These are phyloP conservation scores for Helichrysum umbraculigerum DNA, from an alignment of 129 eudicot genomes.

Conservation along the genomic window DNA sequence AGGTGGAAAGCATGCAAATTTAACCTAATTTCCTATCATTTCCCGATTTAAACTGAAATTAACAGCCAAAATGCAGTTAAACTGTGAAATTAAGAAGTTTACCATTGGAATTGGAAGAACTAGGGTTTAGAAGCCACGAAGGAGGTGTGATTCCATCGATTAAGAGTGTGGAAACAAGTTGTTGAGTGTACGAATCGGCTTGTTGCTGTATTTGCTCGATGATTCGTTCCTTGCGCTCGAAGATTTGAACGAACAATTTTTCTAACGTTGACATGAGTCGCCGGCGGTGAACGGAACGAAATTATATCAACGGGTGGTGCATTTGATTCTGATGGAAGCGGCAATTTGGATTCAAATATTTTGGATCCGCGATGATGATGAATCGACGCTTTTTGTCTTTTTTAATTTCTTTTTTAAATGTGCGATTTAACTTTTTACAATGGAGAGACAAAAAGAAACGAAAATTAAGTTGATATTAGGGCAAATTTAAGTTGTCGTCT, in stretches of 20 bases:
- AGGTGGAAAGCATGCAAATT: background rate
- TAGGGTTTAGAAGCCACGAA: constrained; percentile 67
- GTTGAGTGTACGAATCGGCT: constrained; percentile 56
- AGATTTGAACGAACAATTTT: constrained; percentile 63
- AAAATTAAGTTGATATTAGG: too few species aligned
- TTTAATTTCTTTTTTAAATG: too few species aligned
- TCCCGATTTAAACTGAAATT: constrained; percentile 3
- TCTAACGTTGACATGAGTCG: constrained; percentile 63
- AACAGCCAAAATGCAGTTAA: background rate
- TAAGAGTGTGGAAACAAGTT: constrained; percentile 64
- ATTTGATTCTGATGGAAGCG: constrained; percentile 29
- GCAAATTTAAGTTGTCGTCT: too few species aligned
- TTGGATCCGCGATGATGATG: background rate
- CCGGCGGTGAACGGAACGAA: constrained; percentile 12
- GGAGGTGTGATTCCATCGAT: constrained; percentile 82
- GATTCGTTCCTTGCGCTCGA: constrained; percentile 60
- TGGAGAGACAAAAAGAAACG: too few species aligned
- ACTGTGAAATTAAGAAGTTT: background rate
- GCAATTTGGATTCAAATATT: constrained; percentile 31
- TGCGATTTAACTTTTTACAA: too few species aligned
- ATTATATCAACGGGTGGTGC: background rate
- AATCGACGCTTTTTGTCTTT: too few species aligned
- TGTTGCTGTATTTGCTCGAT: constrained; percentile 65
- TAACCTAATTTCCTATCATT: constrained; percentile 15
- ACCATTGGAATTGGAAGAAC: constrained; percentile 47